Percentiles rank a stretch among this genome's conserved stretches.
Evolutionary conservation across 805 yeast species (phyloP).

Genomic region (Komagataella phaffii): DNA sequence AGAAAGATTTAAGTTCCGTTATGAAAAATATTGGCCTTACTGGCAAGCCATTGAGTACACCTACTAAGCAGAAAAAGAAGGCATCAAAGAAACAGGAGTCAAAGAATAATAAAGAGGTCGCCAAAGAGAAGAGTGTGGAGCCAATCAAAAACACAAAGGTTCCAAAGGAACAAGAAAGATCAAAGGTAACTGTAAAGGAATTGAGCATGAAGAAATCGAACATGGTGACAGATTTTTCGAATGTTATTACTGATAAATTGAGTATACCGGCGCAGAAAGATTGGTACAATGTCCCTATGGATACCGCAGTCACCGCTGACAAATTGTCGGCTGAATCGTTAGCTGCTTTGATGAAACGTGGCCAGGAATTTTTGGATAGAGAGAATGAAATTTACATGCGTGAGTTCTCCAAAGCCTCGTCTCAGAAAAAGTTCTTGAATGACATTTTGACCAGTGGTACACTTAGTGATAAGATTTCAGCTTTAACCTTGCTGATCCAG

Average conservation of each 20-base stretch:
- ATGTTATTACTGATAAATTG: constrained; percentile 44
- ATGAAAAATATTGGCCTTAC: constrained; percentile 58
- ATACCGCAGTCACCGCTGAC: constrained; percentile 22
- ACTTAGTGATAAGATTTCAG: constrained; percentile 86
- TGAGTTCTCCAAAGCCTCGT: constrained; percentile 61
- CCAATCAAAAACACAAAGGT: constrained; percentile 5
- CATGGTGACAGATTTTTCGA: constrained; percentile 20
- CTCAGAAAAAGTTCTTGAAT: constrained; percentile 78
- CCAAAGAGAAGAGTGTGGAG: constrained; percentile 9
- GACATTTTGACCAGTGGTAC: constrained; percentile 91
- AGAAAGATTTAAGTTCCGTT: constrained; percentile 39
- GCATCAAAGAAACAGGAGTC: constrained; percentile 20
- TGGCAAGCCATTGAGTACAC: constrained; percentile 13
- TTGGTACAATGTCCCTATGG: constrained; percentile 52
- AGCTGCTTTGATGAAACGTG: constrained; percentile 50
- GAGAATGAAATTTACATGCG: constrained; percentile 64
- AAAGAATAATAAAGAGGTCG: constrained; percentile 17
- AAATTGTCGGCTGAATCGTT: constrained; percentile 39
- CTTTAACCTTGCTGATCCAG: constrained; percentile 82
- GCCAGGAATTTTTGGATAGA: constrained; percentile 45
- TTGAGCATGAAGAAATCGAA: constrained; percentile 3
- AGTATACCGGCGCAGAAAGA: constrained; percentile 48
- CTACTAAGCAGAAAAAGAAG: constrained; percentile 6
- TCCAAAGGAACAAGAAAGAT: constrained; percentile 17
- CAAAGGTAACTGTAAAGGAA: constrained; percentile 8